Percentiles rank a stretch among this genome's conserved stretches.
These are phyloP conservation scores for Ogataea trehalophila DNA, from an alignment of 805 yeast genomes.

Conservation along the genomic window DNA sequence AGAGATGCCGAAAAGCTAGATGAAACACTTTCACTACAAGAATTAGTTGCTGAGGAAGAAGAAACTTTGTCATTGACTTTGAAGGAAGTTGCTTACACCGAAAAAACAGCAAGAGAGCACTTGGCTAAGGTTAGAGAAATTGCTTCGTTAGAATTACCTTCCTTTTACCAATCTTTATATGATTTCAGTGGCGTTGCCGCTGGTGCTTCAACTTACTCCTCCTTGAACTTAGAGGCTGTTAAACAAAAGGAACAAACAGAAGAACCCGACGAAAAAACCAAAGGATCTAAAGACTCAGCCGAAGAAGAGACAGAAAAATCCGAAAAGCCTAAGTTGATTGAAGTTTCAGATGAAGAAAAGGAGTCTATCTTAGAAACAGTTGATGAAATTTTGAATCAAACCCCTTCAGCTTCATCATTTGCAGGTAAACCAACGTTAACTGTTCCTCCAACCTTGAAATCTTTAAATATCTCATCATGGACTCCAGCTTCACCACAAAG, in stretches of 20 bases:
- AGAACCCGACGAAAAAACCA: conserved; percentile 14
- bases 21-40: conserved; percentile 8
- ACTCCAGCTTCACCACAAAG: conserved; percentile 72
- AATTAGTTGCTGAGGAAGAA: conserved; percentile 26
- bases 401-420: conserved; percentile 13
- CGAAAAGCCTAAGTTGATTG: conserved; percentile 17
- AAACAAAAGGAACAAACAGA: conserved; percentile 11
- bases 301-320: conserved; percentile 15
- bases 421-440: conserved; percentile 31
- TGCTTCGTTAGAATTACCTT: conserved; percentile 45
- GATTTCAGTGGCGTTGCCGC: conserved; percentile 34
- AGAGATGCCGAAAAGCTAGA: conserved; percentile 32
- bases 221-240: conserved; percentile 35
- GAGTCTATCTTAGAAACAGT: conserved; percentile 15
- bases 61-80: conserved; percentile 38
- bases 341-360: conserved; percentile 30
- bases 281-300: conserved; percentile 1
- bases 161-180: conserved; percentile 39
- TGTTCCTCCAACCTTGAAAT: conserved; percentile 48
- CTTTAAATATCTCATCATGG: conserved; percentile 67
- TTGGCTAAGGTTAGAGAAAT: conserved; percentile 57
- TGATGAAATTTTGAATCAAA: conserved; percentile 12
- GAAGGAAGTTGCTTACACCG: conserved; percentile 54
- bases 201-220: conserved; percentile 48
- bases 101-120: conserved; percentile 57